Base-by-base conservation (phyloP, 2,329 filamentous ascomycete species). In the Calcarisporium arbuscula region DNA sequence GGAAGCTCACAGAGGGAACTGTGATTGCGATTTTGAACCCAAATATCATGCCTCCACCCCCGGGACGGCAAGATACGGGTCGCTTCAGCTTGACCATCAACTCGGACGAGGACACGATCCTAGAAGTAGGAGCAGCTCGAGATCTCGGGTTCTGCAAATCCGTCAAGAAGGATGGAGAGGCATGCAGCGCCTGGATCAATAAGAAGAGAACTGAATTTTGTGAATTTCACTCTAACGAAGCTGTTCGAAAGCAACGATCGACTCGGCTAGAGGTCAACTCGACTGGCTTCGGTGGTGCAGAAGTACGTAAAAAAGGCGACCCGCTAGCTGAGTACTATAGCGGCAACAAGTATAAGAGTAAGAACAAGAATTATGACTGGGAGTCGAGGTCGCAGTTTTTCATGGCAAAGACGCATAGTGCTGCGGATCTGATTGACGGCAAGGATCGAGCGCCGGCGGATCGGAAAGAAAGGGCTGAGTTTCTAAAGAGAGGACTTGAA, bases 11-110 rank as follows among this genome's bases (percentile, higher is more conserved):
- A 0, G 76, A 86, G 3, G 92, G 92, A n/a, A 95, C 89, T 0
- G 74, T 96, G 2, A 70, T 98, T 36, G 92, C 90, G 5, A 85
- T 98, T 18, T 69, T 98, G 19, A 98, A 98, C 52, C 92, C 92
- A 2, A 79, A 70, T 14, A 82, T 96, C 47, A 85, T 98, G 79
- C 87, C 90, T 4, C 90, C 90, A 0, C 83, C 84, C 1, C 77
- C 77, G 2, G 76, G 80, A 15, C 80, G 79, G 40, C 70, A 77
- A 12, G 85, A 89, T 43, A 90, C 84, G 0, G 88, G 88, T 18
- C 77, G 79, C 20, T 98, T 96, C 61, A 86, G 81, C 32, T 68
- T 98, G 5, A 84, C 87, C 11, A 74, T 98, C 43, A 85, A 83
- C 40, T 90, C 84, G 30, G 87, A 85, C 22, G 84, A 83, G 21